Conservation (phyloP, 345 rosid genomes). For the Citrus medica region DNA sequence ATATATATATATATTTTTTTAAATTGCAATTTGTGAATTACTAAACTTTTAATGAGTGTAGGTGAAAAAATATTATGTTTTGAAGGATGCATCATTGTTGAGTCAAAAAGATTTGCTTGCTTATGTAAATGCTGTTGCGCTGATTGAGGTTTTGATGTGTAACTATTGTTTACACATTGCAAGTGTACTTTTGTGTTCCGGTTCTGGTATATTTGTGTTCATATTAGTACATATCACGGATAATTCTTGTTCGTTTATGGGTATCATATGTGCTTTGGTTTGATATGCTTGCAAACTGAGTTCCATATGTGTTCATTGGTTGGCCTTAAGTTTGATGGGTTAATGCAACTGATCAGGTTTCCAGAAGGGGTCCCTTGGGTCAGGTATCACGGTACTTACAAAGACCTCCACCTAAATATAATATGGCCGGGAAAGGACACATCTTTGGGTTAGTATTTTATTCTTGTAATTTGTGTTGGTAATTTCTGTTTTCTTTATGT, state of each 20-base stretch:
- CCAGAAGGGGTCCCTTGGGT: slow-evolving; percentile 86
- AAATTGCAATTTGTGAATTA: background rate
- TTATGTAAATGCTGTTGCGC: background rate
- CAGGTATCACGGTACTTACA: slow-evolving; percentile 66
- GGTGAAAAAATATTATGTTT: background rate
- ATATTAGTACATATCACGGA: background rate
- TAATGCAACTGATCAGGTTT: slow-evolving; percentile 45
- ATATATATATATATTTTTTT: too few relatives aligned
- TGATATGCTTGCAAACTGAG: background rate
- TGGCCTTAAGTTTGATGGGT: background rate
- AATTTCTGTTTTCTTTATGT: background rate
- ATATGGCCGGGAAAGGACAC: slow-evolving; percentile 84
- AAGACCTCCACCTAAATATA: slow-evolving; percentile 54
- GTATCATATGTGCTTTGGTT: background rate
- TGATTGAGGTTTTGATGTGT: background rate
- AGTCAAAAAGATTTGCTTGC: background rate
- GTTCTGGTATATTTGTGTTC: background rate
- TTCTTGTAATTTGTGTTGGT: background rate
- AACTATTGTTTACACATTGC: background rate
- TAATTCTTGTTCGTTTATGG: background rate
- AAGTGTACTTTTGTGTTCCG: background rate
- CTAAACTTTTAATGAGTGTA: background rate
- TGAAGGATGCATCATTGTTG: background rate
- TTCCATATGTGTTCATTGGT: background rate
- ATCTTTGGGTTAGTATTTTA: slow-evolving; percentile 43